Percentiles rank a stretch among this genome's conserved stretches.
phyloP scores from a whole-genome alignment of 1,284 basidiomycete genomes.

The Coniophora puteana region DNA sequence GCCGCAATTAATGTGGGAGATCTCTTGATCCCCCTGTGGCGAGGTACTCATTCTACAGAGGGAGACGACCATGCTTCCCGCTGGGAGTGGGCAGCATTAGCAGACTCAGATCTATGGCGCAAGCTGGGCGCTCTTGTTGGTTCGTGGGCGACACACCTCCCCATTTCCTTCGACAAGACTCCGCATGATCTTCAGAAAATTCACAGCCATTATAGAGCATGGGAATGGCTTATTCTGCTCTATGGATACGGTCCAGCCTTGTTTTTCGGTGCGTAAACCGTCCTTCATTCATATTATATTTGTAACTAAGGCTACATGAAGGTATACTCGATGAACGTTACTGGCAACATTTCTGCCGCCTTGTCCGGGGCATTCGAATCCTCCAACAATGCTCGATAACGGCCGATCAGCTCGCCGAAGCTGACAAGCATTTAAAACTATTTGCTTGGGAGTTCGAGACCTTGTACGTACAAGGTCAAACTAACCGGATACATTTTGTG shows the following conservation, averaged over 20 bases:
- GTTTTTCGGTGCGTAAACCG: slow-evolving; percentile 12
- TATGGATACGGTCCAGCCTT: slow-evolving; percentile 18
- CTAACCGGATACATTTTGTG: background rate
- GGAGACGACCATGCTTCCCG: slow-evolving; percentile 11
- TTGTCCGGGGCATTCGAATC: background rate
- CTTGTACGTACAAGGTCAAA: background rate
- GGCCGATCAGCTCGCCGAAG: background rate
- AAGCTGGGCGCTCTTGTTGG: slow-evolving; percentile 4
- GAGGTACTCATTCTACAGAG: slow-evolving; percentile 21
- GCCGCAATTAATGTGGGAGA: slow-evolving; percentile 25
- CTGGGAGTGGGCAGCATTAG: slow-evolving; percentile 33
- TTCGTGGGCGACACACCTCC: slow-evolving; percentile 13
- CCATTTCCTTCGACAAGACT: slow-evolving; percentile 24
- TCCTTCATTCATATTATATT: too few species aligned
- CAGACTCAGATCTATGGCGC: background rate
- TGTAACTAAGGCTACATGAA: too few species aligned
- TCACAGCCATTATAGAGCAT: slow-evolving; percentile 26
- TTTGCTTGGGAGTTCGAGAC: background rate
- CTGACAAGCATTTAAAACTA: background rate
- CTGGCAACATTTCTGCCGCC: background rate
- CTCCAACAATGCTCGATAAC: background rate
- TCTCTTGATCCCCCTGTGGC: slow-evolving; percentile 20
- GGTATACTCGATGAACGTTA: background rate
- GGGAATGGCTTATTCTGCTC: slow-evolving; percentile 20
- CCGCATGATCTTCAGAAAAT: slow-evolving; percentile 27